Evolutionary conservation across 192 early-diverging fungal genomes (phyloP), one percentile per base, ranked within the genome.

Genomic region (Coemansia sp.): DNA sequence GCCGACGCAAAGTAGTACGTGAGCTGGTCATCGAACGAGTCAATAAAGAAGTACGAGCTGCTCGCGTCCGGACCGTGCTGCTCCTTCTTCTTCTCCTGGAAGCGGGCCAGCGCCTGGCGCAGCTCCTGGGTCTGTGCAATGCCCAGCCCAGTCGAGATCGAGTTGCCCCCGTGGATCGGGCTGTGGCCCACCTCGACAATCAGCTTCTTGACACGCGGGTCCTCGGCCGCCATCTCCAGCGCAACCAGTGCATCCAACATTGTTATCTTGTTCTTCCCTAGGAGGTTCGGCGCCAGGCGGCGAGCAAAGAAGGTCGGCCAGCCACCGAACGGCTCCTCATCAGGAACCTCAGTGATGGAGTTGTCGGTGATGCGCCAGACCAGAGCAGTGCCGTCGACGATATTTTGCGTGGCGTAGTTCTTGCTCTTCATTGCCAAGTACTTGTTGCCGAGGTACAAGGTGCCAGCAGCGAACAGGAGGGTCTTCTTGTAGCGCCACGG

Each of bases 1-100:
- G 71, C 81, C 25, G 82, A 77, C 0, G 83, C 85, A 44, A 87
- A 44, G 49, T 77, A 84, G 49, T 87, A 87, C 18, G 78, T 72
- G 10, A 60, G 10, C 52, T 87, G 85, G 35, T 70, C 78, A 36
- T 81, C 75, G 56, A 87, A 86, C 4, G 81, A 80, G 43, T 85
- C 85, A 7, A 83, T 80, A 33, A 63, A 75, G n/a, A 83, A 83
- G 28, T 76, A 64, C 45, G 80, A 47, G 11, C 62, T 64, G 38
- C 79, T 78, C 16, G 64, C 56, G 14, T 54, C 67, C 4, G 73
- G 31, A 1, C 72, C 73, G 32, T 72, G 53, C 35, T 68, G 64
- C 28, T 71, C 53, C 11, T 67, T 60, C 44, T 83, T 84, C 12
- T 54, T 49, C 40, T 60, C n/a, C n/a, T n/a, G 75, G 47, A 87